A percentile compares a stretch with the other conserved stretches of the same genome.
These are phyloP conservation scores for Scolecobasidium constrictum DNA, from an alignment of 2,329 filamentous ascomycete species.

Conservation along the genomic window DNA sequence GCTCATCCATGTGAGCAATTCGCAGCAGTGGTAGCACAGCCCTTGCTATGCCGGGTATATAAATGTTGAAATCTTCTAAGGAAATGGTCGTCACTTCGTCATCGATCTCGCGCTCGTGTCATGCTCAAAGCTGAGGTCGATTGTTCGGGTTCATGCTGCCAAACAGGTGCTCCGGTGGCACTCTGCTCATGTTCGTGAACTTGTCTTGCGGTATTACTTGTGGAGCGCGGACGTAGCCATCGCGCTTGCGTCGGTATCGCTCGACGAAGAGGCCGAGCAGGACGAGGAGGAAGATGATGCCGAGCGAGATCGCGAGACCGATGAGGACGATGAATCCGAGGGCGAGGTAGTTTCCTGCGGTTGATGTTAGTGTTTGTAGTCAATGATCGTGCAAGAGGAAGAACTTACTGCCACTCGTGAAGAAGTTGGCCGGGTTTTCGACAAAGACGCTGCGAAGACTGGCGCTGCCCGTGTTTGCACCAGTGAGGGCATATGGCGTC, in stretches of 20 bases:
- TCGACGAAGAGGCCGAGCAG: slow-evolving; percentile 65
- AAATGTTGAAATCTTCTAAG: neutral
- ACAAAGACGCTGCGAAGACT: slow-evolving; percentile 77
- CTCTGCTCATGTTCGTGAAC: slow-evolving; percentile 35
- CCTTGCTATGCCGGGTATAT: too few relatives aligned
- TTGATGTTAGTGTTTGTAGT: neutral
- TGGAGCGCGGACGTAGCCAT: slow-evolving; percentile 71
- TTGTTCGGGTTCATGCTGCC: slow-evolving; percentile 11
- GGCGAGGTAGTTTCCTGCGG: slow-evolving; percentile 47
- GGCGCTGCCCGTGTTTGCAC: slow-evolving; percentile 53
- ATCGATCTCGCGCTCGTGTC: neutral
- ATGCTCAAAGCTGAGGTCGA: too few relatives aligned
- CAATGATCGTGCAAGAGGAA: slow-evolving; percentile 15
- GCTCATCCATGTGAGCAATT: too few relatives aligned
- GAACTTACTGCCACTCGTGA: slow-evolving; percentile 52
- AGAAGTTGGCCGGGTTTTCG: slow-evolving; percentile 63
- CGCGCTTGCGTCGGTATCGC: slow-evolving; percentile 62
- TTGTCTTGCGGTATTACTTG: slow-evolving; percentile 37
- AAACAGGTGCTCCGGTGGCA: slow-evolving; percentile 37
- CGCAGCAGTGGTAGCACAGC: too few relatives aligned
- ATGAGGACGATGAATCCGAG: slow-evolving; percentile 73
- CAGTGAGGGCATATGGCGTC: slow-evolving; percentile 71
- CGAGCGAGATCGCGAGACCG: slow-evolving; percentile 66
- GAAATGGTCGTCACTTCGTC: neutral
- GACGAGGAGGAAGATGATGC: slow-evolving; percentile 66